A percentile compares a stretch with the other conserved stretches of the same genome.
phyloP scores from a whole-genome alignment of 1,139 yeast genomes.

The Lodderomyces orthopsilosis region DNA sequence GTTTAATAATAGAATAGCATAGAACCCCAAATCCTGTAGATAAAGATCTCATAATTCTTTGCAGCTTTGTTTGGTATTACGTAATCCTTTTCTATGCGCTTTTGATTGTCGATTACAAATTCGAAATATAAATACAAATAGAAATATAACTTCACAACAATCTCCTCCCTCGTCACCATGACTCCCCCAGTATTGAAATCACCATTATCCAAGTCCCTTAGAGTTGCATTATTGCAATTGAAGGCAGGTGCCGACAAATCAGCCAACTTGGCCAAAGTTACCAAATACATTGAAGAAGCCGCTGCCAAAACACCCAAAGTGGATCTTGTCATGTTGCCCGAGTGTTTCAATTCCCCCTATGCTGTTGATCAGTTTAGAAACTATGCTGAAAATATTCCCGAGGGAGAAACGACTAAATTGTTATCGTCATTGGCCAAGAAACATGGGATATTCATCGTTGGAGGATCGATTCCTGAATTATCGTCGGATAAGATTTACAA shows the following conservation, averaged over 20 bases:
- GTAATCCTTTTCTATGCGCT: not conserved
- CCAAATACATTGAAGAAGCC: constrained; percentile 49
- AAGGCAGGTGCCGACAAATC: constrained; percentile 67
- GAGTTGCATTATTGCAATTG: constrained; percentile 75
- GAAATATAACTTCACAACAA: not conserved
- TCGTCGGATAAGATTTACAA: constrained; percentile 63
- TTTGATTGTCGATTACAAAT: not conserved
- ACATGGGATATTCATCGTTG: constrained; percentile 62
- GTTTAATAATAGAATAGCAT: not conserved
- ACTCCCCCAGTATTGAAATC: constrained; percentile 26
- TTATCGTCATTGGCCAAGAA: constrained; percentile 63
- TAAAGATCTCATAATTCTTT: no score
- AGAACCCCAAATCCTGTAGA: no score
- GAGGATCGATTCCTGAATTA: constrained; percentile 89
- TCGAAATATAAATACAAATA: not conserved
- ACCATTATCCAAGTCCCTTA: constrained; percentile 35
- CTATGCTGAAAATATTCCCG: constrained; percentile 75
- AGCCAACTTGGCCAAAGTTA: constrained; percentile 56
- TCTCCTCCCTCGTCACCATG: not conserved
- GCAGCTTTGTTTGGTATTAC: not conserved
- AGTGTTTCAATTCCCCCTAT: constrained; percentile 95
- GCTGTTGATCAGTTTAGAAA: constrained; percentile 81
- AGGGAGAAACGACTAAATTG: constrained; percentile 64
- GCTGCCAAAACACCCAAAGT: constrained; percentile 45
- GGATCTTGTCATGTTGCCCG: constrained; percentile 74